These are phyloP conservation scores for Komagataella pastoris DNA, from an alignment of 805 yeast species.

Conservation along the genomic window DNA sequence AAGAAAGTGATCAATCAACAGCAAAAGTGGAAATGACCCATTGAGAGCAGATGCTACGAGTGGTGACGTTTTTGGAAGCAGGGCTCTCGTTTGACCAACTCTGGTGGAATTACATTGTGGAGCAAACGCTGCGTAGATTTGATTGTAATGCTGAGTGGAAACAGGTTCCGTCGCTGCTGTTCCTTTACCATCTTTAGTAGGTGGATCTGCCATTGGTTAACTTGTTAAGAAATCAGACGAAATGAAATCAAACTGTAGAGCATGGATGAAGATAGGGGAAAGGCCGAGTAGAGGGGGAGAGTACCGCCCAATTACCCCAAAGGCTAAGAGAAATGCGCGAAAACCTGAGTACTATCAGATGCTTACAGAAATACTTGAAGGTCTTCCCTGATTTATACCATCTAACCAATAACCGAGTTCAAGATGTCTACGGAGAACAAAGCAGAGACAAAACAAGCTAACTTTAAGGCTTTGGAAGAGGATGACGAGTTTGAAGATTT, in stretches of 20 bases:
- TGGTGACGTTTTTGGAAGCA: conserved; percentile 20
- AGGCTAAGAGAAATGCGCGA: not conserved
- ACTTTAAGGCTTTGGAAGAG: conserved; percentile 71
- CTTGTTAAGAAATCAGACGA: not conserved
- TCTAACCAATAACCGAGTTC: not conserved
- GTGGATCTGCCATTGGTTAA: not conserved
- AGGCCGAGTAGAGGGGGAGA: not conserved
- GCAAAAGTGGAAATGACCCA: conserved; percentile 31
- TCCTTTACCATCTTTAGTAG: not conserved
- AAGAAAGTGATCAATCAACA: conserved; percentile 28
- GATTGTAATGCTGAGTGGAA: not conserved
- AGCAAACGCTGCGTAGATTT: not conserved
- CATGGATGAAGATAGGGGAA: not conserved
- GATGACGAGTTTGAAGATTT: conserved; percentile 97
- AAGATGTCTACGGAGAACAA: not conserved
- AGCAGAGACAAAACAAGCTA: conserved; percentile 7
- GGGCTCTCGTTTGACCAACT: conserved; percentile 6
- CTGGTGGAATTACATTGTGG: not conserved
- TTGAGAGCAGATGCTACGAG: conserved; percentile 31
- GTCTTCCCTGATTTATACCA: not conserved
- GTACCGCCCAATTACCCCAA: not conserved
- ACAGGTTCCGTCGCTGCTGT: not conserved
- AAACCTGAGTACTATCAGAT: too few species aligned
- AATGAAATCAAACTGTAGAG: not conserved
- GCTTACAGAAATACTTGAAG: not conserved